Evolutionary conservation across 169 alveolate species (phyloP).

Genomic region (Plasmodium adleri): DNA sequence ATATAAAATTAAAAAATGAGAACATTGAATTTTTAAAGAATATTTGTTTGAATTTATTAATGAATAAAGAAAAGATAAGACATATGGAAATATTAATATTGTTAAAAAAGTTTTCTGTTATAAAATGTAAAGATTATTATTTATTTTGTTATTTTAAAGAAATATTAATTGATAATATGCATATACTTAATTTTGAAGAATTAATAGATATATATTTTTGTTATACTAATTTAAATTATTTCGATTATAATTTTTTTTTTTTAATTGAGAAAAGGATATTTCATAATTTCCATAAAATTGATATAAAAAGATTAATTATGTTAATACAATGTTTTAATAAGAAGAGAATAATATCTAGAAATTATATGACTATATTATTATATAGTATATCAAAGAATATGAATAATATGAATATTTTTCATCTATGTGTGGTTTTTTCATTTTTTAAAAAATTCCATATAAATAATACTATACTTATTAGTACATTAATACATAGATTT

Average conservation of each 20-base stretch:
- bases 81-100: conserved; percentile 36
- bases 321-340: conserved; percentile 75
- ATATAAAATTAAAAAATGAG: conserved; percentile 52
- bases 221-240: conserved; percentile 68
- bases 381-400: conserved; percentile 72
- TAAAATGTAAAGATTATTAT: conserved; percentile 76
- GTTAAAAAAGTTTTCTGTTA: conserved; percentile 68
- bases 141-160: conserved; percentile 71
- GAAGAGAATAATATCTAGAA: conserved; percentile 64
- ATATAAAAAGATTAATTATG: conserved; percentile 46
- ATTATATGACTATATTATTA: conserved; percentile 68
- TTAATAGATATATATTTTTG: conserved; percentile 66
- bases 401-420: conserved; percentile 58
- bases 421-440: conserved; percentile 55
- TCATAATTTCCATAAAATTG: conserved; percentile 57
- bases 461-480: conserved; percentile 63
- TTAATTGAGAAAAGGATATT: conserved; percentile 69
- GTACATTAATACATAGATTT: conserved; percentile 66
- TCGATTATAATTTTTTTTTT: conserved; percentile 76
- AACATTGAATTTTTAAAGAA: conserved; percentile 55
- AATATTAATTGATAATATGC: conserved; percentile 50
- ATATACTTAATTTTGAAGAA: conserved; percentile 43
- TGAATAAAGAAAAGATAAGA: conserved; percentile 73
- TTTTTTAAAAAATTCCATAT: conserved; percentile 67
- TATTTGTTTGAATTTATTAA: conserved; percentile 44